phyloP scores from a whole-genome alignment of 768 basidiomycete genomes.

The Punctularia strigosozonata region DNA sequence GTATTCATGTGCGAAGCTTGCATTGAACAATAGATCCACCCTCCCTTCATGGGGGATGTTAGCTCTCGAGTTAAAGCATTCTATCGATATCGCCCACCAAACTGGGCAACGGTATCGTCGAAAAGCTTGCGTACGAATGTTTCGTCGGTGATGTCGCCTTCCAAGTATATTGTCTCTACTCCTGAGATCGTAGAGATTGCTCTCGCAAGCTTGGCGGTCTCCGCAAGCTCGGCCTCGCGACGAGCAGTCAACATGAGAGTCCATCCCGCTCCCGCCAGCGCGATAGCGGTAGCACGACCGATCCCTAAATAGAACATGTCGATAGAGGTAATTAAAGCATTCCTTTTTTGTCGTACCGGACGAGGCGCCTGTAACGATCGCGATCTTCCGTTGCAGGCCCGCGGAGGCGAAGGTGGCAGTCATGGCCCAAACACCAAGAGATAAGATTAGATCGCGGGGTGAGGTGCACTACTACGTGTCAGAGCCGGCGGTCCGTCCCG shows the following conservation, averaged over 20 bases:
- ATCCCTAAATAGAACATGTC: conserved; percentile 39
- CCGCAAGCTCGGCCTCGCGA: conserved; percentile 41
- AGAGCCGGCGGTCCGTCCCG: too few relatives aligned
- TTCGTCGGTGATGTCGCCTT: conserved; percentile 62
- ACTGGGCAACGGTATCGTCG: conserved; percentile 33
- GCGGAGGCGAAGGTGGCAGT: too few relatives aligned
- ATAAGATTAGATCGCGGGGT: too few relatives aligned
- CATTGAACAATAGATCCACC: conserved; percentile 75
- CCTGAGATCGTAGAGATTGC: too few relatives aligned
- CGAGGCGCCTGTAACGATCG: conserved; percentile 79
- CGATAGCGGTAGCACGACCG: conserved; percentile 55
- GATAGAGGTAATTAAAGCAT: too few relatives aligned
- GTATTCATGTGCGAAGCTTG: too few relatives aligned
- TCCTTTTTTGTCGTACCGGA: conserved; percentile 54
- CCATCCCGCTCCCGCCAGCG: conserved; percentile 61
- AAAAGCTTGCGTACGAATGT: conserved; percentile 53
- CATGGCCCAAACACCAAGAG: too few relatives aligned
- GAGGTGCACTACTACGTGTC: too few relatives aligned
- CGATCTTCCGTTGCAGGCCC: too few relatives aligned
- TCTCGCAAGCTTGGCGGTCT: conserved; percentile 40
- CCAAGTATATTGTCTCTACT: too few relatives aligned
- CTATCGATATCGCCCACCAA: too few relatives aligned
- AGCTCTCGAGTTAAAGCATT: not conserved
- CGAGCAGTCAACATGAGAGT: conserved; percentile 56
- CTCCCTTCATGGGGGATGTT: conserved; percentile 29